phyloP scores from a whole-genome alignment of 2,329 filamentous ascomycete species.

The Drechslera avenae region DNA sequence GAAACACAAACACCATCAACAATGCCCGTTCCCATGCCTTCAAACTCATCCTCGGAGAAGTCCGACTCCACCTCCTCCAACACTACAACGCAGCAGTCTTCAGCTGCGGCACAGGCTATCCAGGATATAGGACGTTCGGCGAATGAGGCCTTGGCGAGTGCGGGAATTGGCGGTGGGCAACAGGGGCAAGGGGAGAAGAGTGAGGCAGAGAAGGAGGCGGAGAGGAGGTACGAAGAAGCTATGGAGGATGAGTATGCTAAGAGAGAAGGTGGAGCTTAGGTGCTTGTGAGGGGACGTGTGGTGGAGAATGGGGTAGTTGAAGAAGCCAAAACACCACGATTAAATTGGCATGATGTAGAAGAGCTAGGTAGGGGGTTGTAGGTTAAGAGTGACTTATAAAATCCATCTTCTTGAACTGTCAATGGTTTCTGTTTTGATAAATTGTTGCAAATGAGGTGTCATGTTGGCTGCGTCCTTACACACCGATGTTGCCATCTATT shows the following conservation, averaged over 20 bases:
- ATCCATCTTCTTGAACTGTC: no score
- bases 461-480: no score
- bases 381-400: no score
- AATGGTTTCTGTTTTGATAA: no score
- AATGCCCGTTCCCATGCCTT: conserved; percentile 37
- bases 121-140: conserved; percentile 28
- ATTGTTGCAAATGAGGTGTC: no score
- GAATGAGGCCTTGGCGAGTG: conserved; percentile 37
- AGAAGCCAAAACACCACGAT: no score
- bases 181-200: conserved; percentile 30
- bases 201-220: conserved; percentile 41
- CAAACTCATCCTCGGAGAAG: conserved; percentile 12
- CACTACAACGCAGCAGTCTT: conserved; percentile 13
- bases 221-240: conserved; percentile 44
- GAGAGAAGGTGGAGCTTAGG: conserved; percentile 45
- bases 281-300: no score
- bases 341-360: no score
- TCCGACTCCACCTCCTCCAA: no score
- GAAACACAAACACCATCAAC: neutral
- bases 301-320: no score
- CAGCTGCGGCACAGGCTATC: conserved; percentile 32
- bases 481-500: no score
- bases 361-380: no score
- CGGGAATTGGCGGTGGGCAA: conserved; percentile 1
- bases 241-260: conserved; percentile 51